Conservation (phyloP, 305 asterid genomes). For the Fraxinus greggii region DNA sequence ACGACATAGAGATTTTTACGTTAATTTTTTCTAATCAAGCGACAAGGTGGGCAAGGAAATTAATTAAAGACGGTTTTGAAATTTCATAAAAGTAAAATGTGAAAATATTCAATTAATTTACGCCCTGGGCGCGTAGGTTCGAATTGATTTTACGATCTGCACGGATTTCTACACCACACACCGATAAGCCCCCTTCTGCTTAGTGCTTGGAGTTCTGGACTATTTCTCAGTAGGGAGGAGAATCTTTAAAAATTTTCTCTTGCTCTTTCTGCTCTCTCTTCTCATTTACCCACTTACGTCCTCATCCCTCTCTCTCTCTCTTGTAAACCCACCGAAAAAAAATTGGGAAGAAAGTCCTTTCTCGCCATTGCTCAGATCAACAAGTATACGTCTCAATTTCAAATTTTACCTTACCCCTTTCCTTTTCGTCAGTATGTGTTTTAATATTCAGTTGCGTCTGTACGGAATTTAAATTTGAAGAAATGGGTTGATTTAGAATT, state of each 20-base stretch:
- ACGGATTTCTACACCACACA: background rate
- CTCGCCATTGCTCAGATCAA: constrained; percentile 85
- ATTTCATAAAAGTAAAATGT: background rate
- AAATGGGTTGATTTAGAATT: background rate
- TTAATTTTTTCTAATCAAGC: background rate
- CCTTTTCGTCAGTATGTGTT: background rate
- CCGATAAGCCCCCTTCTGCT: background rate
- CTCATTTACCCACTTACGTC: background rate
- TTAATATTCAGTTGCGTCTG: background rate
- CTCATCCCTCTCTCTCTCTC: background rate
- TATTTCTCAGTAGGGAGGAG: background rate
- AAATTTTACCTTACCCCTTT: background rate
- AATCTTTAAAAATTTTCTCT: background rate
- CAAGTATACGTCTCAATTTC: constrained; percentile 45
- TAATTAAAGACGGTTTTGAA: background rate
- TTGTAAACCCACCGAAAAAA: background rate
- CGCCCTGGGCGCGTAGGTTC: background rate
- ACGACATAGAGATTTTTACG: background rate
- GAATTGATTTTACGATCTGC: background rate
- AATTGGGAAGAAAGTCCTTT: background rate
- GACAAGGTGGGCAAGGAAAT: background rate
- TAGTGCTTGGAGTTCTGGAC: background rate
- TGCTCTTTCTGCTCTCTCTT: background rate
- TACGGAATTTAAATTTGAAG: constrained; percentile 4
- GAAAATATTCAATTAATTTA: background rate